phyloP scores from a whole-genome alignment of 305 asterid genomes.

The Fraxinus angustifolia region DNA sequence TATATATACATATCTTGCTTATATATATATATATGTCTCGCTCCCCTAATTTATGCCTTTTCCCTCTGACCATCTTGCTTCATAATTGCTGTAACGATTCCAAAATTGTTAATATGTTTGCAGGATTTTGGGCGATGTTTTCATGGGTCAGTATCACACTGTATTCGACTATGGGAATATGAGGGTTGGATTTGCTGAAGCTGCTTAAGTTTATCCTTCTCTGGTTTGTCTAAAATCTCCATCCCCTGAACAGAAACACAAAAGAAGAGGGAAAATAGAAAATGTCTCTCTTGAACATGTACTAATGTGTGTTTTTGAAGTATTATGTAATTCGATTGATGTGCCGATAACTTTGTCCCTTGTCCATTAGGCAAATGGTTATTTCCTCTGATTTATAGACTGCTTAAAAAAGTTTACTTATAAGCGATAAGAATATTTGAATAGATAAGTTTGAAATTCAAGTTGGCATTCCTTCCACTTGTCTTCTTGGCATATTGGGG shows the following conservation, averaged over 20 bases:
- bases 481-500: neutral
- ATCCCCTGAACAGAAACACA: neutral
- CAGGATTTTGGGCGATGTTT: slow-evolving; percentile 88
- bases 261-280: neutral
- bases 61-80: neutral
- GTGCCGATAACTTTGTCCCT: neutral
- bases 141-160: slow-evolving; percentile 78
- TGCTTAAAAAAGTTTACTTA: neutral
- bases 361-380: neutral
- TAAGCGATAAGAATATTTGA: neutral
- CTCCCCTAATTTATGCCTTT: neutral
- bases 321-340: neutral
- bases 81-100: neutral
- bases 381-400: neutral
- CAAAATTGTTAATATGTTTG: neutral
- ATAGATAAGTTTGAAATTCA: neutral
- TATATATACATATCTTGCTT: neutral
- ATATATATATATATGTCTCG: neutral
- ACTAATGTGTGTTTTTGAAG: neutral
- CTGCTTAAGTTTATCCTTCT: slow-evolving; percentile 39
- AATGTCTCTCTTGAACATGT: neutral
- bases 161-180: slow-evolving; percentile 73
- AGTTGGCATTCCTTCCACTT: neutral
- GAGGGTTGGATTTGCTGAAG: slow-evolving; percentile 78
- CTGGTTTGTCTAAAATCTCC: neutral